Base-by-base conservation (phyloP, 192 early-diverging fungal genomes). In the Lobulomyces angularis region DNA sequence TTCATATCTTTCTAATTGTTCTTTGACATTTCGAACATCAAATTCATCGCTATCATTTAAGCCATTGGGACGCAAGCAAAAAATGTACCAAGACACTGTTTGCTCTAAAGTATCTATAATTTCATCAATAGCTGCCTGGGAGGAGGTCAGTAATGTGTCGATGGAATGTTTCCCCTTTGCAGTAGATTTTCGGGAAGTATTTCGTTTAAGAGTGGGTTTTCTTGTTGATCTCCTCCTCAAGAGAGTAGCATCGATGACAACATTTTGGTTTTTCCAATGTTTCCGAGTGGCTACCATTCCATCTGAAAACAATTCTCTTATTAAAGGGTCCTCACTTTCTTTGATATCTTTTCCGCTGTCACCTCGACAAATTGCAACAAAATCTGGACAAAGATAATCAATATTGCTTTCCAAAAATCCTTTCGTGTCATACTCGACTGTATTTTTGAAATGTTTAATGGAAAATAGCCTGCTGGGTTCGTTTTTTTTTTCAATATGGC, bases 1-100 rank as follows among this genome's bases (percentile, higher is more conserved):
- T n/a, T 74, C 71, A 36, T 82, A 62, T 8, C 71, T 65, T 5
- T 70, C 56, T 4, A 93, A 54, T 55, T 92, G 88, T 7, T 69
- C 49, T 26, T 60, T 67, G 30, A 96, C 65, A 27, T 65, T 65
- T 40, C 64, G 67, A 6, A 43, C 37, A 50, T 89, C 85, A 40
- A 77, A 66, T 2, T 36, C 27, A 38, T 67, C 62, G 3, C 54
- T 57, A 5, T 37, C 38, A 38, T 39, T 21, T 53, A 35, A 47
- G 58, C 60, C 72, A 41, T 83, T 79, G 4, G 86, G 77, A 21
- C 76, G 57, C 14, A 92, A 59, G 62, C 91, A 91, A 42, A 84
- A 62, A 5, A 94, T 67, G 25, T 81, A 66, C 84, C 89, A 97
- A 4, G 78, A 56, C 27, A 71, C 69, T 24, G 88, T 88, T 35